These are phyloP conservation scores for Citrus sinensis DNA, from an alignment of 345 rosid genomes.

Conservation along the genomic window DVS_A1.0 CM039165.1:35724001-35724500, in stretches of 20 bases:
- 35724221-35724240: conserved; percentile 10
- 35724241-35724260: conserved; percentile 24
- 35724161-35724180: neutral
- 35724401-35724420: conserved; percentile 35
- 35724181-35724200: neutral
- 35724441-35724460: conserved; percentile 35
- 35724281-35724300: conserved; percentile 9
- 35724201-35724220: conserved; percentile 30
- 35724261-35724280: neutral
- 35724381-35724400: conserved; percentile 57
- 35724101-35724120: conserved; percentile 34
- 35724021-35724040: neutral
- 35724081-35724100: conserved; percentile 38
- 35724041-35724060: conserved; percentile 3
- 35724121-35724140: conserved; percentile 26
- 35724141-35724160: neutral
- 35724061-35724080: conserved; percentile 45
- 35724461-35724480: conserved; percentile 28
- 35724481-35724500: conserved; percentile 42
- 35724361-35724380: conserved; percentile 60
- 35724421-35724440: conserved; percentile 59
- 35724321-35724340: conserved; percentile 33
- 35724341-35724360: conserved; percentile 30
- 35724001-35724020: neutral
- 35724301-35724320: conserved; percentile 21